Base-by-base conservation (phyloP, 108 stramenopile genomes). In the Cyclotella atomus region DNA sequence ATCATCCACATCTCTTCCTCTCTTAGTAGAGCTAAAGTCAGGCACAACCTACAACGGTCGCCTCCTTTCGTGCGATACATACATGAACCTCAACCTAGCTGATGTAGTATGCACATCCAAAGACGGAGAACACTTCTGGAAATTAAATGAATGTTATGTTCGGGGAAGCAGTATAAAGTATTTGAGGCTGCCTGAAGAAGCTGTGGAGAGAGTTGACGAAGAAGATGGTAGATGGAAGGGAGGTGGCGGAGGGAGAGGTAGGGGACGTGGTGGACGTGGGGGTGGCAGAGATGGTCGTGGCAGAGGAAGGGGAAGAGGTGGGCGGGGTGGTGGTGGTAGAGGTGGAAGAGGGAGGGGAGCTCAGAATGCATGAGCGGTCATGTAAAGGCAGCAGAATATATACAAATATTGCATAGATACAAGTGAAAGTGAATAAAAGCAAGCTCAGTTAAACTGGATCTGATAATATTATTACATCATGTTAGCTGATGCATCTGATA, bases 41-140 rank as follows among this genome's bases (percentile, higher is more conserved):
- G 99, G 99, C 35, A 95, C 96, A 65, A 99, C 98, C 20, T 99
- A 99, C 95, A 98, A 98, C 71, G 99, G 99, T n/a, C 89, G 95
- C 8, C 87, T 99, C 41, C 90, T 93, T 25, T 91, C 84, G 62
- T 97, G 96, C 57, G 98, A 99, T 80, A 83, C 92, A 16, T 99
- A 89, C 85, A 99, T 99, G 99, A 99, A 99, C 79, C 89, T 99
- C 83, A 98, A 97, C 68, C 83, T 99, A 23, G 76, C 81, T 28
- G 97, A 98, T 50, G 97, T 99, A 34, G 97, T 98, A 65, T 96
- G 96, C 62, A 99, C 99, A 2, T 93, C 90, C 29, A 71, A 86
- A 60, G 94, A 98, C 55, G 99, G 98, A 1, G 93, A 95, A 53
- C 60, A 78, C 68, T 99, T 99, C 75, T 98, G 92, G 89, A 98